Conservation (phyloP, 306 rosid species). For the Sesbania bispinosa region DNA sequence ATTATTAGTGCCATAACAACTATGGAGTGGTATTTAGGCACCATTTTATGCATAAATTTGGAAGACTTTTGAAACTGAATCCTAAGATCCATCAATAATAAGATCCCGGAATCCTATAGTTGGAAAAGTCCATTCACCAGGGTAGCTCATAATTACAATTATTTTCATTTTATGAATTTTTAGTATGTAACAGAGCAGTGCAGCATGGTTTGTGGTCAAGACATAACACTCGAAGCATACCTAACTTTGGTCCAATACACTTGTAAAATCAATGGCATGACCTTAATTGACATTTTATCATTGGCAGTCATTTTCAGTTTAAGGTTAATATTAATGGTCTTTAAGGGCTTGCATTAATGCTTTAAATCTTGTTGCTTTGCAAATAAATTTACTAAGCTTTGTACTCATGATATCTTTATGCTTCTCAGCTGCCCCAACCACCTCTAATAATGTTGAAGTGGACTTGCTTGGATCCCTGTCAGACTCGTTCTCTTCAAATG, state of each 20-base stretch:
- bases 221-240: not conserved
- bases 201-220: not conserved
- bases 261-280: conserved; percentile 5
- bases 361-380: not conserved
- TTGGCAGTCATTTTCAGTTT: not conserved
- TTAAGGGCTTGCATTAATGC: not conserved
- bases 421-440: conserved; percentile 58
- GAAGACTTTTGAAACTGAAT: not conserved
- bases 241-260: not conserved
- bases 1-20: not conserved
- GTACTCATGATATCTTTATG: conserved; percentile 33
- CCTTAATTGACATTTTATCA: conserved; percentile 11
- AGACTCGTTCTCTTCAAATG: conserved; percentile 66
- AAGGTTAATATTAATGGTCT: conserved; percentile 1
- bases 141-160: not conserved
- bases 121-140: not conserved
- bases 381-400: conserved; percentile 8
- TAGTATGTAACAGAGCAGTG: not conserved
- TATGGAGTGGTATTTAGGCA: not conserved
- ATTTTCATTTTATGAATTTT: not conserved
- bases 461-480: conserved; percentile 80
- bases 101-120: not conserved
- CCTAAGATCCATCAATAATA: not conserved
- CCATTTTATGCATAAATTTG: not conserved
- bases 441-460: conserved; percentile 58